Percentiles rank a stretch among this genome's conserved stretches.
These are phyloP conservation scores for Syncephalis fuscata DNA, from an alignment of 371 early-diverging fungal species.

Conservation along the genomic window DNA sequence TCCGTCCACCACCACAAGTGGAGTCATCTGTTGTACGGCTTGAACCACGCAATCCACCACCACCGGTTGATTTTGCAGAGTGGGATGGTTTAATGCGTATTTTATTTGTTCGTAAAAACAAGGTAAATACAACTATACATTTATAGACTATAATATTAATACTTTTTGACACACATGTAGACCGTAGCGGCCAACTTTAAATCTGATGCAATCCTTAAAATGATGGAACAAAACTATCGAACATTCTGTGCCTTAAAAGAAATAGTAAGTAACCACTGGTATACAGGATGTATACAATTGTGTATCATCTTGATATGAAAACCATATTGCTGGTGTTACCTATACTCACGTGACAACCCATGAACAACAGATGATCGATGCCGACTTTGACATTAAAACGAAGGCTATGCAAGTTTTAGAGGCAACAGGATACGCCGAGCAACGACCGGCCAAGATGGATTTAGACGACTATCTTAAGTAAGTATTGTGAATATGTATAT, in stretches of 20 bases:
- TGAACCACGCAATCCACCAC: slow-evolving; percentile 88
- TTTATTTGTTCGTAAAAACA: slow-evolving; percentile 94
- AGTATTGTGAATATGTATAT: slow-evolving; percentile 11
- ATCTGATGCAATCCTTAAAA: slow-evolving; percentile 61
- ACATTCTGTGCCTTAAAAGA: slow-evolving; percentile 71
- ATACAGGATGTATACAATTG: neutral
- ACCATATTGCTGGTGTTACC: neutral
- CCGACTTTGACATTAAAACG: slow-evolving; percentile 66
- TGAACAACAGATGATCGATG: slow-evolving; percentile 48
- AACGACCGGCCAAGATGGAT: slow-evolving; percentile 83
- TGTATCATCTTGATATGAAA: neutral
- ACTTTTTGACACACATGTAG: slow-evolving; percentile 5
- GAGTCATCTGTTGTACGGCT: slow-evolving; percentile 95
- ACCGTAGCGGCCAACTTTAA: slow-evolving; percentile 88
- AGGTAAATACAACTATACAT: slow-evolving; percentile 25
- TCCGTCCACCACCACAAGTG: slow-evolving; percentile 98
- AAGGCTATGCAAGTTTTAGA: slow-evolving; percentile 54
- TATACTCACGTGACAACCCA: neutral
- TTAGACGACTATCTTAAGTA: slow-evolving; percentile 77
- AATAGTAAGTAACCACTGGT: slow-evolving; percentile 9
- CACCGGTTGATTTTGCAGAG: slow-evolving; percentile 89
- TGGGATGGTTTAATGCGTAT: slow-evolving; percentile 97
- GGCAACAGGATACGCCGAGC: slow-evolving; percentile 42
- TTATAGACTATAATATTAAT: slow-evolving; percentile 1
- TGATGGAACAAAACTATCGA: slow-evolving; percentile 89